These are phyloP conservation scores for Thalassiosira exigua DNA, from an alignment of 352 stramenopile species.

Conservation along the genomic window DNA sequence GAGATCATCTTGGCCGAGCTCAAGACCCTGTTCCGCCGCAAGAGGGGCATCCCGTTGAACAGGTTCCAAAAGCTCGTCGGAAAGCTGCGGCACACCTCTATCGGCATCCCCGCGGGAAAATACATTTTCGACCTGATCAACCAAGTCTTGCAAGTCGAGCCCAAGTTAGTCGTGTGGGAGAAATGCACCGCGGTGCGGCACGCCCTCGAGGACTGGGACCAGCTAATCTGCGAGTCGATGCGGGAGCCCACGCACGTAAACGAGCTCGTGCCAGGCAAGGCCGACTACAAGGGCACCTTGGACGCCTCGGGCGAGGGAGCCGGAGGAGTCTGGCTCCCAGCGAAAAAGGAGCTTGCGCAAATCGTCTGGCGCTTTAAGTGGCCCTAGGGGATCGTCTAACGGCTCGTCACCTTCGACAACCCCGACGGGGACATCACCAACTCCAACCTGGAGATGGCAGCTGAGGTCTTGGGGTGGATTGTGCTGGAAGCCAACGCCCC, in stretches of 20 bases:
- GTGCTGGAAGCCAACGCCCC: too few species aligned
- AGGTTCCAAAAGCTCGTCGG: conserved; percentile 1
- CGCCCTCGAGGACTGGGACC: conserved; percentile 6
- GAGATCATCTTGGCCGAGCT: too few species aligned
- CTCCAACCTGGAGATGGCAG: too few species aligned
- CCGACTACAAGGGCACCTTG: conserved; percentile 13
- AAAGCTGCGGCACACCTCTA: background rate
- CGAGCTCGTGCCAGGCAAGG: conserved; percentile 8
- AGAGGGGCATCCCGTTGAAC: background rate
- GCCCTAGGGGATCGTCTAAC: conserved; percentile 16
- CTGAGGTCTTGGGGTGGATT: too few species aligned
- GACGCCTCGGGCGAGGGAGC: conserved; percentile 28
- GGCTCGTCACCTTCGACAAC: too few species aligned
- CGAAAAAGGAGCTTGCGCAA: background rate
- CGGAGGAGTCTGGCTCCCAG: conserved; percentile 13
- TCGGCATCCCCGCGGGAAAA: background rate
- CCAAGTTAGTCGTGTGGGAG: background rate
- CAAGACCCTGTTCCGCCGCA: too few species aligned
- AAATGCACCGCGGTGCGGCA: too few species aligned
- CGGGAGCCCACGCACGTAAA: background rate
- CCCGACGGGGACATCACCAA: too few species aligned
- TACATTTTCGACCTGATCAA: background rate
- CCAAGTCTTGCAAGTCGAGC: too few species aligned
- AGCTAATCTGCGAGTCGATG: background rate
- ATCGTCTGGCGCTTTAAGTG: conserved; percentile 23